Evolutionary conservation across 768 basidiomycete genomes (phyloP).

Genomic region (Kwoniella sp.): DNA sequence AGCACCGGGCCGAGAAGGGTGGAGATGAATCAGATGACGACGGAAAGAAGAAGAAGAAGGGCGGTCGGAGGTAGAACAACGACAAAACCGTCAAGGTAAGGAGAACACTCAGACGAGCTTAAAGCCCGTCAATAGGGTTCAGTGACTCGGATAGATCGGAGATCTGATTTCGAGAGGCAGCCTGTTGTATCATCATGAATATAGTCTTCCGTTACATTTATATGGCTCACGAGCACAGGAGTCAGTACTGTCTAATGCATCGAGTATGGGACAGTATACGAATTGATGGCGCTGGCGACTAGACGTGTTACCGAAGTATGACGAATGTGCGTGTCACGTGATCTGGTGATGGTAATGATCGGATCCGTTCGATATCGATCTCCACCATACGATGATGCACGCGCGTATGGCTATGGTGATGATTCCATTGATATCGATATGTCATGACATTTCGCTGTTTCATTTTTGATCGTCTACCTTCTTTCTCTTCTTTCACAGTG

Average conservation of each 20-base stretch:
- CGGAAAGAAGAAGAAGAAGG: slow-evolving; percentile 52
- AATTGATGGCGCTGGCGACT: too few relatives aligned
- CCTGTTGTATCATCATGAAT: neutral
- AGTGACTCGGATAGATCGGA: too few relatives aligned
- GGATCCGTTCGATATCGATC: too few relatives aligned
- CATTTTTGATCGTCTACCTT: neutral
- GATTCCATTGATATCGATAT: slow-evolving; percentile 1
- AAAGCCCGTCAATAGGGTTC: too few relatives aligned
- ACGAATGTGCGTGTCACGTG: slow-evolving; percentile 1
- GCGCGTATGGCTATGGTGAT: too few relatives aligned
- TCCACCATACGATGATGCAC: too few relatives aligned
- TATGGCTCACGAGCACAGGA: neutral
- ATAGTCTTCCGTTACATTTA: neutral
- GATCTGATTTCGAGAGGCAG: neutral
- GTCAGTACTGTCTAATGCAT: too few relatives aligned
- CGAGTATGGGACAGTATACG: too few relatives aligned
- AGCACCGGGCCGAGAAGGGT: slow-evolving; percentile 55
- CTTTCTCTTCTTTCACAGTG: neutral
- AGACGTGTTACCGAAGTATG: too few relatives aligned
- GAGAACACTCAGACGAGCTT: neutral
- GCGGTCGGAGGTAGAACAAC: slow-evolving; percentile 28
- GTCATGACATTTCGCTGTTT: too few relatives aligned
- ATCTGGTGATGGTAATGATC: too few relatives aligned
- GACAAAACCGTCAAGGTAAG: too few relatives aligned
- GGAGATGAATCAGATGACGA: slow-evolving; percentile 50